A percentile compares a stretch with the other conserved stretches of the same genome.
Evolutionary conservation across 2,329 filamentous ascomycete genomes (phyloP).

Genomic region (Aspergillus sp.): DNA sequence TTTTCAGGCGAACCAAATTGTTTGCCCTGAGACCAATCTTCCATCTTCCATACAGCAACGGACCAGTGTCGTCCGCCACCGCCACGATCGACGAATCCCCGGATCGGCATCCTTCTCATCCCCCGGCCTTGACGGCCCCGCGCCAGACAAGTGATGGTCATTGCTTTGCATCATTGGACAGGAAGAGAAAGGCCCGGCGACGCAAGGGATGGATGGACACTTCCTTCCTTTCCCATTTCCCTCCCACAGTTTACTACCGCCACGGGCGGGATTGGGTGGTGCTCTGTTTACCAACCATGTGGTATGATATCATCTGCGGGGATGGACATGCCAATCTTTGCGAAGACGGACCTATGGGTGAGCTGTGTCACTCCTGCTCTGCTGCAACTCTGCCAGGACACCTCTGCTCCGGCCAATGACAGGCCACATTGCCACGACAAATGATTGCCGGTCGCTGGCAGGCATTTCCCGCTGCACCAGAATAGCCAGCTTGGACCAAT

Average conservation of each 20-base stretch:
- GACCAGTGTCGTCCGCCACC: slow-evolving; percentile 19
- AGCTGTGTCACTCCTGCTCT: not conserved
- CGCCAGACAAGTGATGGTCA: not conserved
- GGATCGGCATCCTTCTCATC: not conserved
- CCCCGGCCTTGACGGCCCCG: not conserved
- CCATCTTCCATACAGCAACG: not conserved
- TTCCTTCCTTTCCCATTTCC: too few species aligned
- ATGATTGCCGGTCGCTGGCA: not conserved
- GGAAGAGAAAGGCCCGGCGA: not conserved
- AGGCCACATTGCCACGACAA: not conserved
- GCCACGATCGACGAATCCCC: slow-evolving; percentile 1
- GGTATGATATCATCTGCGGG: slow-evolving; percentile 17
- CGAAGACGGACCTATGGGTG: not conserved
- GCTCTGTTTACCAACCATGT: slow-evolving; percentile 13
- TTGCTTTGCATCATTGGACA: not conserved
- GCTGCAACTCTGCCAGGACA: not conserved
- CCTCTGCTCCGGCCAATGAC: not conserved
- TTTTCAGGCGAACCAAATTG: not conserved
- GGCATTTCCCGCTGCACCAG: too few species aligned
- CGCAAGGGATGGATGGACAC: slow-evolving; percentile 6
- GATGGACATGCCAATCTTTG: not conserved
- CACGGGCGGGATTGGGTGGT: too few species aligned
- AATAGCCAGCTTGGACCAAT: too few species aligned
- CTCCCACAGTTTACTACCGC: too few species aligned
- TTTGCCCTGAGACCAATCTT: not conserved